Percentiles rank a stretch among this genome's conserved stretches.
Evolutionary conservation across 2,329 filamentous ascomycete genomes (phyloP).

Genomic region (Pyricularia grisea): DNA sequence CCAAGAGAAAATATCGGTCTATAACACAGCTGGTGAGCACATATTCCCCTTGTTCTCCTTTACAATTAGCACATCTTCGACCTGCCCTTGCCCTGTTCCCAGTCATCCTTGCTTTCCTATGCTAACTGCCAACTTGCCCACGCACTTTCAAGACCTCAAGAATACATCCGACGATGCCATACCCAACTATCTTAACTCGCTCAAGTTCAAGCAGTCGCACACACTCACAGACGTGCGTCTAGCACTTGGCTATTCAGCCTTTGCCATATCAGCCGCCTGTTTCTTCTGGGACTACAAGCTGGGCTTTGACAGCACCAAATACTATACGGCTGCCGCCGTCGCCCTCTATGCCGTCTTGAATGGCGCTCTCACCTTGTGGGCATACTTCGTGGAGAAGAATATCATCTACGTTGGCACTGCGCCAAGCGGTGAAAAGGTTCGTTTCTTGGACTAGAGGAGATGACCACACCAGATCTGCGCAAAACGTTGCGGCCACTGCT

Average conservation of each 20-base stretch:
- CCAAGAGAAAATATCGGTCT: constrained; percentile 52
- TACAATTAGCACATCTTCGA: background rate
- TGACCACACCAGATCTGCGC: background rate
- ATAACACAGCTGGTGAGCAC: constrained; percentile 53
- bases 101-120: background rate
- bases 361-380: constrained; percentile 70
- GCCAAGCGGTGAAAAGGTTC: constrained; percentile 54
- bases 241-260: constrained; percentile 71
- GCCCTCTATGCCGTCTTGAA: constrained; percentile 73
- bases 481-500: background rate
- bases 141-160: constrained; percentile 64
- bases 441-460: background rate
- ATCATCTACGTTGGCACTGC: constrained; percentile 67
- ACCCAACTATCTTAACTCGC: constrained; percentile 81
- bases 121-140: background rate
- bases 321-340: constrained; percentile 73
- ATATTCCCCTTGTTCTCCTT: background rate
- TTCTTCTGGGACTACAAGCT: constrained; percentile 89
- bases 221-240: constrained; percentile 74
- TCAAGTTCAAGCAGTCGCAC: constrained; percentile 78
- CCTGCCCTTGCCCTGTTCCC: background rate
- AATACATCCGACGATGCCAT: constrained; percentile 94
- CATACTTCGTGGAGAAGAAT: constrained; percentile 72
- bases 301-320: constrained; percentile 80
- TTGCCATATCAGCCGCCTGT: constrained; percentile 69